A percentile compares a stretch with the other conserved stretches of the same genome.
phyloP scores from a whole-genome alignment of 2,329 filamentous ascomycete species.

The Trichoderma semiorbis region DNA sequence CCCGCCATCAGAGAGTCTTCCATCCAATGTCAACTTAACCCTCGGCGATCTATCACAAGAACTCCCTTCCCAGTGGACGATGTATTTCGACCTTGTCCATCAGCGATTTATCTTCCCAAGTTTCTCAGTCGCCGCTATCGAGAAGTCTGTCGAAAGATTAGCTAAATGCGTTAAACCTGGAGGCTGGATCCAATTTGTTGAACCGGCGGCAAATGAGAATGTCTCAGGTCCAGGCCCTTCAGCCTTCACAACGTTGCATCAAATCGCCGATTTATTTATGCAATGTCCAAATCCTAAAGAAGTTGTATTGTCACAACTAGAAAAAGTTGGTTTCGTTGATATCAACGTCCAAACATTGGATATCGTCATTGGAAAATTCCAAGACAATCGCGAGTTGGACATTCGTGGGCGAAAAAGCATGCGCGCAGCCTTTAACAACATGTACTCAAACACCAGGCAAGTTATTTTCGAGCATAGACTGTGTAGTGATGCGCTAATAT shows the following conservation, averaged over 20 bases:
- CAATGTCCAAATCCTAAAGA: conserved; percentile 1
- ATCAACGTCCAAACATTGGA: conserved; percentile 1
- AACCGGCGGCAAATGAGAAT: conserved; percentile 12
- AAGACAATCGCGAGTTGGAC: conserved; percentile 5
- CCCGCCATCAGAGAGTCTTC: background rate
- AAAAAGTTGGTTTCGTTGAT: background rate
- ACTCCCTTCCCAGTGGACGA: conserved; percentile 9
- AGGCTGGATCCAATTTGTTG: conserved; percentile 21
- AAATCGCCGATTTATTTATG: conserved; percentile 11
- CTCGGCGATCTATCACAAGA: background rate
- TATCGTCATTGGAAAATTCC: conserved; percentile 15
- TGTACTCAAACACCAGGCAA: background rate
- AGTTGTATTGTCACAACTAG: background rate
- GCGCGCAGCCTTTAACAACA: conserved; percentile 10
- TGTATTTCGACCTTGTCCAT: conserved; percentile 19
- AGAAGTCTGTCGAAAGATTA: background rate
- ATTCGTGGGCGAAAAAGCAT: conserved; percentile 14
- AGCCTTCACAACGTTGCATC: conserved; percentile 4
- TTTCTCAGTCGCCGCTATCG: background rate
- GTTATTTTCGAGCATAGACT: background rate
- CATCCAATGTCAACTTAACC: background rate
- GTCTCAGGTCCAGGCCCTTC: conserved; percentile 10
- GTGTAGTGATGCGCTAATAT: background rate
- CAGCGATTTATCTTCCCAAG: conserved; percentile 19
- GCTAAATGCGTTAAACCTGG: conserved; percentile 19